Conservation (phyloP, 495 filamentous ascomycete genomes). For the Neurospora sp. region DNA sequence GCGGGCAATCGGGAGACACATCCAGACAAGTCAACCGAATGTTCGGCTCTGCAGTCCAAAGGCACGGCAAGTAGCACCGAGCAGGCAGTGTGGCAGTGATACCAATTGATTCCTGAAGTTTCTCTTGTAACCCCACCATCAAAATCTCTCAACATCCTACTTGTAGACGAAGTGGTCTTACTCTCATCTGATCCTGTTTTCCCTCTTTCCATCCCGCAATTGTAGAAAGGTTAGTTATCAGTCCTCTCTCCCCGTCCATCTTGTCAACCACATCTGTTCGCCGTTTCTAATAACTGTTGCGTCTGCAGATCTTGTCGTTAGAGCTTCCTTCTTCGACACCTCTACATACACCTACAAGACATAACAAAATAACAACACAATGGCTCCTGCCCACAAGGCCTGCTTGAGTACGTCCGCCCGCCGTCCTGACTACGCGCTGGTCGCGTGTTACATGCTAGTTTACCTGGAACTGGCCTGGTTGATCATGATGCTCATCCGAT, state of each 20-base stretch:
- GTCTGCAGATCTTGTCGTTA: background rate
- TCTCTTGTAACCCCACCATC: background rate
- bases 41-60: background rate
- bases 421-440: slow-evolving; percentile 34
- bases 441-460: slow-evolving; percentile 35
- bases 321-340: background rate
- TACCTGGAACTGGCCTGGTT: slow-evolving; percentile 45
- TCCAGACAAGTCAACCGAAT: background rate
- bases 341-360: background rate
- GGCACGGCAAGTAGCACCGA: background rate
- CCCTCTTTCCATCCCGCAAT: background rate
- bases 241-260: background rate
- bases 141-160: background rate
- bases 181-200: background rate
- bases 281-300: background rate
- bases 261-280: background rate
- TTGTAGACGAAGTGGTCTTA: background rate
- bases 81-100: background rate
- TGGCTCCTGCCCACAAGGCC: slow-evolving; percentile 85
- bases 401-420: slow-evolving; percentile 64
- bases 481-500: slow-evolving; percentile 38
- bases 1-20: background rate
- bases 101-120: background rate
- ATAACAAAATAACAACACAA: slow-evolving; percentile 27
- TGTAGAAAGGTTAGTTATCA: background rate